Percentiles rank a stretch among this genome's conserved stretches.
These are phyloP conservation scores for Phaeophleospora eucalypticola DNA, from an alignment of 2,329 filamentous ascomycete genomes.

Conservation along the genomic window DNA sequence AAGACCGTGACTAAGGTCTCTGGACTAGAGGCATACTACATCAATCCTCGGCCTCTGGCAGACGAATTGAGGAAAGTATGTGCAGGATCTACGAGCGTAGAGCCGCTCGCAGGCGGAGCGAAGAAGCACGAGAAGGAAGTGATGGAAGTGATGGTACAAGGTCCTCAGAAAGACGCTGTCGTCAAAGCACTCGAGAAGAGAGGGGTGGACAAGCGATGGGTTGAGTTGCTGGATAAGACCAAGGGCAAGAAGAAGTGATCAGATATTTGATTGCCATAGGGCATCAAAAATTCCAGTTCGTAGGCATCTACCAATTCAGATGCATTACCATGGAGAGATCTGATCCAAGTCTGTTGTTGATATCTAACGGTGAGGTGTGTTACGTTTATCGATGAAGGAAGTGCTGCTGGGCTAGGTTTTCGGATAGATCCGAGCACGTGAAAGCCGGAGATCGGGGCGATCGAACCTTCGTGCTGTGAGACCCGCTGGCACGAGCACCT, in stretches of 20 bases:
- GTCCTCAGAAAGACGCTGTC: conserved; percentile 60
- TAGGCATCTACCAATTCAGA: too few species aligned
- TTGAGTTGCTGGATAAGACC: conserved; percentile 64
- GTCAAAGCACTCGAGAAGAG: conserved; percentile 56
- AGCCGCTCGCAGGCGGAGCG: conserved; percentile 55
- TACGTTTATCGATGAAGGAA: too few species aligned
- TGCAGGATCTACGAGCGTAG: conserved; percentile 63
- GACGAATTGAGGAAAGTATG: conserved; percentile 65
- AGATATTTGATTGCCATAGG: neutral
- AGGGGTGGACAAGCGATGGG: conserved; percentile 57
- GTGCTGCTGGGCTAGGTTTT: too few species aligned
- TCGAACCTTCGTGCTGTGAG: neutral
- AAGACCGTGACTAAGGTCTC: conserved; percentile 62
- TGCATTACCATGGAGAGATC: too few species aligned
- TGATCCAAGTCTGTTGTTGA: too few species aligned
- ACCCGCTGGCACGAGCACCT: neutral
- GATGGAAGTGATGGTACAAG: conserved; percentile 65
- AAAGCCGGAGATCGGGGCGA: neutral
- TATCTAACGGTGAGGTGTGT: too few species aligned
- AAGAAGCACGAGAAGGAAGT: conserved; percentile 59
- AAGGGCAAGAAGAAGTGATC: conserved; percentile 56
- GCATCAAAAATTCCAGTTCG: too few species aligned
- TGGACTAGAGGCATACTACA: conserved; percentile 59
- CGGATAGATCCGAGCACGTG: neutral
- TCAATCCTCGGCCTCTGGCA: conserved; percentile 56